Evolutionary conservation across 257 asterid genomes (phyloP), one percentile per base, ranked within the genome.

Genomic region (Solanum chilense): DNA sequence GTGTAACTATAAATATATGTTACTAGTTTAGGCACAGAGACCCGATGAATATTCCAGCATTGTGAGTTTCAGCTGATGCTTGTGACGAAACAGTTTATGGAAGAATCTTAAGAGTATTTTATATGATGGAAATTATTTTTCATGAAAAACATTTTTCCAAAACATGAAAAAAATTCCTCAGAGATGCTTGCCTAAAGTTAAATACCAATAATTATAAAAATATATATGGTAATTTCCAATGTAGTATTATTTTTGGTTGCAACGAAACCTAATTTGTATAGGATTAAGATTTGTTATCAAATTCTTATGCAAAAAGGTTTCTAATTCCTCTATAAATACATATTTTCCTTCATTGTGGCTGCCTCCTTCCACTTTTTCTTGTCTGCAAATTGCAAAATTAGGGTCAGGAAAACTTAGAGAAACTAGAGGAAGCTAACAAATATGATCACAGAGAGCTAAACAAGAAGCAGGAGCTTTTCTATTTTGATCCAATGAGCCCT

Each of bases 391-490:
- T 76, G 35, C 58, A 23, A 41, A 3, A 12, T 76, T 76, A 41
- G 83, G 83, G 29, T 76, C 82, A 96, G 98, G 98, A 97, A 91
- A 93, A 96, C 81, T 87, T 89, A 86, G 95, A 94, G 74, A 92
- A 93, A 93, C 87, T 93, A 88, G 99, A 97, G 91, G 99, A 97
- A 93, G 98, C 98, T 14, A 96, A 94, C 90, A 95, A 97, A 87
- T 96, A 93, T 90, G 99, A 97, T 86, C 99, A 96, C 68, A 94
- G 99, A 93, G 98, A 97, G 88, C 93, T 96, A 88, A 88, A 92
- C 12, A 96, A 96, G 90, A 96, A 94, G 91, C 99, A 97, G 90
- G 98, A 97, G 80, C 98, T 96, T 83, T 97, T 97, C 99, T 96
- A 95, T 90, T 97, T 96, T 87, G 98, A 97, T 86, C 95, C 95